Percentiles rank a stretch among this genome's conserved stretches.
Evolutionary conservation across 2,329 filamentous ascomycete genomes (phyloP).

Genomic region (Nigrospora osmanthi): DNA sequence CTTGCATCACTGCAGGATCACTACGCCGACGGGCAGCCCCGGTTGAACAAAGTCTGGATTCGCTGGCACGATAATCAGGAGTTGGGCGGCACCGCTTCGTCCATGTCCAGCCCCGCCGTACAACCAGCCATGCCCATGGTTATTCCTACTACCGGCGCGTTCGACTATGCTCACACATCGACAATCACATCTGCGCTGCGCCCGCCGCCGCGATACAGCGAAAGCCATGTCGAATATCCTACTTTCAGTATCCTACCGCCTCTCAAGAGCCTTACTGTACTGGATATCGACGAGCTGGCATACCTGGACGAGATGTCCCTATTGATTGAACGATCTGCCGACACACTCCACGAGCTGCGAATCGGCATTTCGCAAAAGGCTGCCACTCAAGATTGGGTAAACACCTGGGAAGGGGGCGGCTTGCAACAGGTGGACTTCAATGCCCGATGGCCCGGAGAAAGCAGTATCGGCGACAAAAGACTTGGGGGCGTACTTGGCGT

Average conservation of each 20-base stretch:
- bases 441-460: slow-evolving; percentile 47
- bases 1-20: slow-evolving; percentile 62
- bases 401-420: slow-evolving; percentile 54
- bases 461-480: slow-evolving; percentile 51
- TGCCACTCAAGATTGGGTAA: slow-evolving; percentile 42
- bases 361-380: slow-evolving; percentile 58
- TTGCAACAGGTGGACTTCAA: slow-evolving; percentile 57
- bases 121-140: slow-evolving; percentile 14
- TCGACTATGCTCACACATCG: slow-evolving; percentile 4
- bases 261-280: slow-evolving; percentile 65
- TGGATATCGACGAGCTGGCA: slow-evolving; percentile 76
- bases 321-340: slow-evolving; percentile 63
- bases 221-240: slow-evolving; percentile 63
- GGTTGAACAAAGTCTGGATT: slow-evolving; percentile 69
- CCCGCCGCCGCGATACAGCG: slow-evolving; percentile 37
- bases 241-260: slow-evolving; percentile 73
- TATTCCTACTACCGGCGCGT: slow-evolving; percentile 8
- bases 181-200: slow-evolving; percentile 1
- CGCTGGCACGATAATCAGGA: slow-evolving; percentile 73
- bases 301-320: slow-evolving; percentile 79
- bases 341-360: slow-evolving; percentile 60
- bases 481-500: slow-evolving; percentile 63
- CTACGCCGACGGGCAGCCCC: slow-evolving; percentile 49
- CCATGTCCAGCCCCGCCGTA: slow-evolving; percentile 15
- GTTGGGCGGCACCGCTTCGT: slow-evolving; percentile 24